These are phyloP conservation scores for Camellia lanceoleosa DNA, from an alignment of 148 eudicot genomes.

Conservation along the genomic window DNA sequence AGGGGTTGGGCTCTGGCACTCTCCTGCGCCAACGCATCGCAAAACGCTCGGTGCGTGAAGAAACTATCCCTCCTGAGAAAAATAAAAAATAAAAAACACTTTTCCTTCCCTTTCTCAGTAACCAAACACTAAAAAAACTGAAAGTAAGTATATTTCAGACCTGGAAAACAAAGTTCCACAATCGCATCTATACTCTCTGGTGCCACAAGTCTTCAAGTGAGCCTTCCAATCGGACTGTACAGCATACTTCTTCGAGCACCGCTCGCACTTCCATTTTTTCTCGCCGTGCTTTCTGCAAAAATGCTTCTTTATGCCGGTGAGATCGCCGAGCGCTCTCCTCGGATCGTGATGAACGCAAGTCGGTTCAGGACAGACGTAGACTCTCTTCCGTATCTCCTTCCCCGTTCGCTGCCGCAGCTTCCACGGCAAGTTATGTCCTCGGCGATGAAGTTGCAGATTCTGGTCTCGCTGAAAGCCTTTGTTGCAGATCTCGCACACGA, in stretches of 20 bases:
- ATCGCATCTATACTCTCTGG: constrained; percentile 66
- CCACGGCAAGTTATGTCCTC: constrained; percentile 84
- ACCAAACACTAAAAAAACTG: background rate
- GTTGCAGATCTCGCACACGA: constrained; percentile 72
- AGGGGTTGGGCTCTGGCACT: constrained; percentile 34
- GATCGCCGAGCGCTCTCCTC: constrained; percentile 60
- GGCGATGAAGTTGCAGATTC: constrained; percentile 66
- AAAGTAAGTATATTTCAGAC: constrained; percentile 14
- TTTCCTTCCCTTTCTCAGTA: constrained; percentile 2
- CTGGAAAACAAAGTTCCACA: constrained; percentile 78
- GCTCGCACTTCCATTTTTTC: constrained; percentile 74
- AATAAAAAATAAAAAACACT: background rate
- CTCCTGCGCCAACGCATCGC: constrained; percentile 71
- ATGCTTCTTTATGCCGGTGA: constrained; percentile 78
- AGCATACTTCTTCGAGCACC: constrained; percentile 66
- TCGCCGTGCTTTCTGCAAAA: constrained; percentile 80
- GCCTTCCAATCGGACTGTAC: constrained; percentile 87
- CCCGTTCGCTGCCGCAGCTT: constrained; percentile 54
- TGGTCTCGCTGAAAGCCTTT: constrained; percentile 80
- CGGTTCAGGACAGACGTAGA: constrained; percentile 63
- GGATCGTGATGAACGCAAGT: constrained; percentile 73
- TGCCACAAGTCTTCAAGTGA: constrained; percentile 71
- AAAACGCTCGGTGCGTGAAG: constrained; percentile 75
- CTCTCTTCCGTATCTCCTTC: constrained; percentile 46
- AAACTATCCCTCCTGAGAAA: constrained; percentile 70